Evolutionary conservation across 148 eudicot species (phyloP), one percentile per base, ranked within the genome.

Genomic region (Camellia granthamiana): DNA sequence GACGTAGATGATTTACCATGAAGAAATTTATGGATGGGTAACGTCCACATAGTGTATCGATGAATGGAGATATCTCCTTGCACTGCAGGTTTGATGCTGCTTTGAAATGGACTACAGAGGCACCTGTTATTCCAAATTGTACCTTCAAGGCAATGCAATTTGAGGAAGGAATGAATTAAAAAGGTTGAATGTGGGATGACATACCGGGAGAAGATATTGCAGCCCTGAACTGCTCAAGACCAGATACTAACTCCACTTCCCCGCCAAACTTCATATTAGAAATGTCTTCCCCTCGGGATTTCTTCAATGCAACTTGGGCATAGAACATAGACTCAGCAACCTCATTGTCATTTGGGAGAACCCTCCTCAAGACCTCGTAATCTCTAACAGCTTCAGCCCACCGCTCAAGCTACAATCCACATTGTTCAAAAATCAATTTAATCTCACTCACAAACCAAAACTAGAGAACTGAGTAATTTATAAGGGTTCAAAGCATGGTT

Each of bases 351-450:
- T 86, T 62, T 18, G 98, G 98, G 65, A 85, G 89, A 75, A 84
- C 88, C 86, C 76, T 89, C 75, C 92, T 93, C 85, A 93, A 81
- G 44, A 85, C 80, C 86, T 93, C 98, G 61, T 93, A 95, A 86
- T 95, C 98, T 81, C 87, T 84, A 59, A 93, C 93, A 51, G 98
- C 94, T 70, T 92, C 97, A 74, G 77, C 88, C 97, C 97, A 95
- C 15, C 89, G 83, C 76, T 95, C 92, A 80, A 95, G 97, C 98
- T 95, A 78, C 80, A 83, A 84, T 42, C 52, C 75, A 76, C 63
- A 79, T 80, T 10, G 23, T 30, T 62, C 5, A 16, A 42, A 51
- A 5, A 74, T 38, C 16, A 75, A 38, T 16, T 78, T 38, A 47
- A 78, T 52, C 18, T 42, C 21, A 75, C 13, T 58, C 51, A 41